These are phyloP conservation scores for Saitozyma podzolica DNA, from an alignment of 768 basidiomycete genomes.

Conservation along the genomic window DNA sequence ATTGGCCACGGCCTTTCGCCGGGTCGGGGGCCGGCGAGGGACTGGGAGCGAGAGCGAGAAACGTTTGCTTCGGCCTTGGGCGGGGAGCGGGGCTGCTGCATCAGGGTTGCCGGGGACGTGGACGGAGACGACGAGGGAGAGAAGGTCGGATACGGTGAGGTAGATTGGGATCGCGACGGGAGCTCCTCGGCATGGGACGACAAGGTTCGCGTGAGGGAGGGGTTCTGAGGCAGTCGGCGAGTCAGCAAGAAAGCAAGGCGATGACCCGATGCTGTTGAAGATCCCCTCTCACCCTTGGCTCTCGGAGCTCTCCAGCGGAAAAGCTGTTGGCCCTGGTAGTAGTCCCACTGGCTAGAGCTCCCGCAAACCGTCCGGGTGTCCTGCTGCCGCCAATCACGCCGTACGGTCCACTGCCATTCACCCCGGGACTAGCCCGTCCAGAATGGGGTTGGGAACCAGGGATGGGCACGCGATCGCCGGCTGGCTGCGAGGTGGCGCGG, in stretches of 20 bases:
- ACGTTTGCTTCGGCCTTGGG: conserved; percentile 38
- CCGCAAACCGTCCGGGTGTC: conserved; percentile 30
- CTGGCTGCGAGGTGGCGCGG: conserved; percentile 43
- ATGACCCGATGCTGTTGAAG: background rate
- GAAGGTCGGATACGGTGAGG: conserved; percentile 46
- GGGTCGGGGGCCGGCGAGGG: conserved; percentile 43
- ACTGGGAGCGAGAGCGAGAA: conserved; percentile 46
- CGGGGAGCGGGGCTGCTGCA: conserved; percentile 28
- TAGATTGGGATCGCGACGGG: conserved; percentile 38
- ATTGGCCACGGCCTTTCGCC: conserved; percentile 22
- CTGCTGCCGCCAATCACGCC: conserved; percentile 47
- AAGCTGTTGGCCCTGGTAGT: conserved; percentile 48
- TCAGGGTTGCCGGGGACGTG: conserved; percentile 25
- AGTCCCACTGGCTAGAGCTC: conserved; percentile 29
- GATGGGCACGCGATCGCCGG: conserved; percentile 35
- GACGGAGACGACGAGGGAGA: conserved; percentile 44
- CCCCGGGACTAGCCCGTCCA: conserved; percentile 32
- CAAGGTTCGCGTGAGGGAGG: conserved; percentile 27
- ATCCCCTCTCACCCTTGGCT: conserved; percentile 30
- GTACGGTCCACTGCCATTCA: conserved; percentile 19
- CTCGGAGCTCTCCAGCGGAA: conserved; percentile 34
- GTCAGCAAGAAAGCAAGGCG: background rate
- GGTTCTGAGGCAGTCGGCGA: conserved; percentile 18
- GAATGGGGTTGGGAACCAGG: conserved; percentile 18
- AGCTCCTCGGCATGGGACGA: conserved; percentile 40